A percentile compares a stretch with the other conserved stretches of the same genome.
These are phyloP conservation scores for Lactarius trivialis DNA, from an alignment of 768 basidiomycete genomes.

Conservation along the genomic window DNA sequence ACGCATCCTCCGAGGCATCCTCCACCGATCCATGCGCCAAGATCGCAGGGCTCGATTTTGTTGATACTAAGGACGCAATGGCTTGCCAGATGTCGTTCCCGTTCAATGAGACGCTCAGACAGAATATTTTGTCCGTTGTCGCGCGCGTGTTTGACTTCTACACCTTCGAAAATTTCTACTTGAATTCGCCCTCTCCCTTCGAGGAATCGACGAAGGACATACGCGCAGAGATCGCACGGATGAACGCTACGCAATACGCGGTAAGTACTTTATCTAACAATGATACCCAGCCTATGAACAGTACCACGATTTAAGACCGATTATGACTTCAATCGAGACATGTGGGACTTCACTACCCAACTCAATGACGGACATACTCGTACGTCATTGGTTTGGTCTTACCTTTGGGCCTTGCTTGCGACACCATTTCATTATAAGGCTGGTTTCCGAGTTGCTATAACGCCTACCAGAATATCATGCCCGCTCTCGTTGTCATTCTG, in stretches of 20 bases:
- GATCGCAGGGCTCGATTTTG: constrained; percentile 37
- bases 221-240: constrained; percentile 40
- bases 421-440: constrained; percentile 29
- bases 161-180: constrained; percentile 36
- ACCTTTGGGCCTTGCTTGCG: not conserved
- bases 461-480: constrained; percentile 40
- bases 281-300: not conserved
- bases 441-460: constrained; percentile 54
- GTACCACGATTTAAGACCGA: constrained; percentile 38
- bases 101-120: constrained; percentile 35
- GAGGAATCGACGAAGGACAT: constrained; percentile 49
- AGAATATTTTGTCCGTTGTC: constrained; percentile 33
- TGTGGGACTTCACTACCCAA: constrained; percentile 52
- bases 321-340: constrained; percentile 54
- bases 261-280: constrained; percentile 27
- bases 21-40: constrained; percentile 31
- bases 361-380: constrained; percentile 65
- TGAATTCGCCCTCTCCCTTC: constrained; percentile 33
- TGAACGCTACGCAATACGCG: constrained; percentile 43
- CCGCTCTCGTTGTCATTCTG: constrained; percentile 40
- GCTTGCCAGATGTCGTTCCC: constrained; percentile 36
- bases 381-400: constrained; percentile 26
- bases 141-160: constrained; percentile 35
- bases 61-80: constrained; percentile 46
- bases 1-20: not conserved